phyloP scores from a whole-genome alignment of 2,329 filamentous ascomycete genomes.

The Aspergillus persii region DNA sequence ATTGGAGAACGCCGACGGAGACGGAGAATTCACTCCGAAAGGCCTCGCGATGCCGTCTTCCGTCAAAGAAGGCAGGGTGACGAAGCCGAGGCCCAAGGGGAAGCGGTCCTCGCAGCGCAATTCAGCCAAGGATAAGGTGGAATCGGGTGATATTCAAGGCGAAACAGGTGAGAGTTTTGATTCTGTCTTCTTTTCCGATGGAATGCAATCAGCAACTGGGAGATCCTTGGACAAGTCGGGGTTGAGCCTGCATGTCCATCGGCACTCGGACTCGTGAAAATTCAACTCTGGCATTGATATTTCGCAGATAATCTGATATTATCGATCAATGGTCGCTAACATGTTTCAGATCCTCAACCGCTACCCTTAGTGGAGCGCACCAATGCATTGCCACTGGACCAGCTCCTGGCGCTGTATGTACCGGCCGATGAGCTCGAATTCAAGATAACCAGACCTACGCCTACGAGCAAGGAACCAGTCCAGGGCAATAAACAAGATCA shows the following conservation, averaged over 20 bases:
- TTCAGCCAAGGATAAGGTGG: neutral
- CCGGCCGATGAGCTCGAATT: slow-evolving; percentile 11
- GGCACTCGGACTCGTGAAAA: neutral
- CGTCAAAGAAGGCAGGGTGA: slow-evolving; percentile 23
- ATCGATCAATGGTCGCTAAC: slow-evolving; percentile 15
- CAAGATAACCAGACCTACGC: neutral
- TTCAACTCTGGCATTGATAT: neutral
- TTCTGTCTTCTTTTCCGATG: neutral
- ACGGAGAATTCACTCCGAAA: neutral
- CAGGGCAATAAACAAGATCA: neutral
- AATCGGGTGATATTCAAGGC: neutral
- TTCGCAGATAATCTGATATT: neutral
- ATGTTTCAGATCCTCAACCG: slow-evolving; percentile 6
- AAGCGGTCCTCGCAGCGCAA: slow-evolving; percentile 7
- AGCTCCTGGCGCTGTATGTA: slow-evolving; percentile 41
- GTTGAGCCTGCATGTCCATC: neutral
- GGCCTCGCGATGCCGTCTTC: slow-evolving; percentile 17
- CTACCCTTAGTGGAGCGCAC: slow-evolving; percentile 41
- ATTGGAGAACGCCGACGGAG: neutral
- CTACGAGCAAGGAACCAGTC: neutral
- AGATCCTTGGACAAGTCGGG: no score
- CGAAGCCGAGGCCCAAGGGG: slow-evolving; percentile 16
- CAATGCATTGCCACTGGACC: slow-evolving; percentile 38
- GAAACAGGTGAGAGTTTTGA: slow-evolving; percentile 15
- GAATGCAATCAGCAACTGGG: neutral